Base-by-base conservation (phyloP, 805 yeast genomes). In the Monosporozyma servazzii region DNA sequence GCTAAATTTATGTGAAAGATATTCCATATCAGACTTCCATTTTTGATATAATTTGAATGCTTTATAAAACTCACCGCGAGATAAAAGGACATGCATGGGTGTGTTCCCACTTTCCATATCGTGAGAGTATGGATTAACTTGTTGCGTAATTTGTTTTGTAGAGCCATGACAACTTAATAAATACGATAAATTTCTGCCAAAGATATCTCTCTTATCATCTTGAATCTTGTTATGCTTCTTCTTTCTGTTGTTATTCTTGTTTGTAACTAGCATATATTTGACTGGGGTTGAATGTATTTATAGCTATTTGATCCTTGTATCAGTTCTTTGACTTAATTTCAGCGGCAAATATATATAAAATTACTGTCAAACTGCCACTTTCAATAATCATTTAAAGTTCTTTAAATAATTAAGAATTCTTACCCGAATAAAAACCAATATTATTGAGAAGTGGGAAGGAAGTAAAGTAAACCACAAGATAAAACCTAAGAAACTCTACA, bases 31-130 rank as follows among this genome's bases (percentile, higher is more conserved):
- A 11, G 50, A 54, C 50, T 61, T 64, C 65, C 67, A 65, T 15
- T 50, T 50, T 47, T 58, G 58, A 51, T 59, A 61, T n/a, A 66
- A 48, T 42, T 54, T 50, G 46, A 61, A 65, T 9, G 66, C 56
- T 59, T 72, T 59, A 50, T 62, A 49, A 53, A 64, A 45, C 59
- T 65, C 48, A 54, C 74, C 69, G 20, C 47, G 48, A 46, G 53
- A 60, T 37, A 67, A 69, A 3, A 88, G 79, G 53, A 81, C 77
- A 65, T 90, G 96, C 29, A 90, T 71, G 25, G 88, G 79, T 43
- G 86, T 85, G 84, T 95, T 89, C 1, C 88, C 85, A 61, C 79
- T 87, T 65, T 89, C 96, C 49, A 71, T 71, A 64, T 90, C 96
- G 2, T 72, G 67, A 0, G 75, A 59, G 3, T 68, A 58, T 2